phyloP scores from a whole-genome alignment of 371 early-diverging fungal species.

The Dichotomocladium elegans region DNA sequence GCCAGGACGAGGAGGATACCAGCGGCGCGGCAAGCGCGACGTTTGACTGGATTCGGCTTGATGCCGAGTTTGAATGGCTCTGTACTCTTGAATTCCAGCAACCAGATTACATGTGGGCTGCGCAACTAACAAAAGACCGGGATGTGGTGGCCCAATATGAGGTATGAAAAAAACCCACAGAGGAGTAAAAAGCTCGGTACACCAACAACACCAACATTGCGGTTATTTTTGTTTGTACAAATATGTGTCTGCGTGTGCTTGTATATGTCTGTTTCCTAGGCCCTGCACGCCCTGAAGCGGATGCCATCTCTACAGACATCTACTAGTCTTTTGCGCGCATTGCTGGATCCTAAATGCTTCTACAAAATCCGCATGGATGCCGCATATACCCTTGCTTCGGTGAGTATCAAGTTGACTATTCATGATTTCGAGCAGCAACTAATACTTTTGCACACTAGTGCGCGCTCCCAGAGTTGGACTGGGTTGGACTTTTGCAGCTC shows the following conservation, averaged over 20 bases:
- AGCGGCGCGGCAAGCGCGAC: constrained; percentile 69
- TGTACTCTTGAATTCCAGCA: constrained; percentile 88
- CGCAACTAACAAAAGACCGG: constrained; percentile 89
- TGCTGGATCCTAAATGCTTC: constrained; percentile 83
- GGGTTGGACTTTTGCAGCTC: constrained; percentile 75
- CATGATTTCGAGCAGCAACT: constrained; percentile 3
- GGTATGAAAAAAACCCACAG: constrained; percentile 5
- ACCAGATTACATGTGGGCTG: constrained; percentile 96
- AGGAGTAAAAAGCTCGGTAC: no score
- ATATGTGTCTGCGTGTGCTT: no score
- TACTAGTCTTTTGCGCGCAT: constrained; percentile 69
- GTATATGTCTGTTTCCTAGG: constrained; percentile 13
- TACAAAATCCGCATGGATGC: constrained; percentile 94
- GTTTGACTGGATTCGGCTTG: constrained; percentile 96
- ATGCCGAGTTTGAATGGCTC: constrained; percentile 95
- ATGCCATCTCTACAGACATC: constrained; percentile 69
- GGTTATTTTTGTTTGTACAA: no score
- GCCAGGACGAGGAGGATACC: constrained; percentile 73
- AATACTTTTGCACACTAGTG: not conserved
- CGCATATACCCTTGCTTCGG: constrained; percentile 78
- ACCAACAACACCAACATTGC: no score
- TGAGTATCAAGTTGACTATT: constrained; percentile 9
- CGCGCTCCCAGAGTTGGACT: constrained; percentile 31
- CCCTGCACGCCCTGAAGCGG: constrained; percentile 62
- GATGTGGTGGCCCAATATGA: constrained; percentile 97